A percentile compares a stretch with the other conserved stretches of the same genome.
These are phyloP conservation scores for Penicillium sp. DNA, from an alignment of 2,329 filamentous ascomycete species.

Conservation along the genomic window DNA sequence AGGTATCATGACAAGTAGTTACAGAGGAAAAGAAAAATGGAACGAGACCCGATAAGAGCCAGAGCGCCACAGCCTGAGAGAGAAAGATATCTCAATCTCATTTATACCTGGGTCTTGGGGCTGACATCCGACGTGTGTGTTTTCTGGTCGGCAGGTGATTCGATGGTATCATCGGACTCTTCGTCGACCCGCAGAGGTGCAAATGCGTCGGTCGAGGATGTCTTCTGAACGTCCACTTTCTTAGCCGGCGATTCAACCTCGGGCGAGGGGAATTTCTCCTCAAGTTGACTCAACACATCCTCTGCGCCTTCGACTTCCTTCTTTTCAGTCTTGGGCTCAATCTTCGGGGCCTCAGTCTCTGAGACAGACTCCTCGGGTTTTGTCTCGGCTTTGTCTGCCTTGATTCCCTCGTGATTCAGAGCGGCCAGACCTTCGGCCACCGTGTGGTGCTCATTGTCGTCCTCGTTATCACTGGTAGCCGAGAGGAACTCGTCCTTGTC, in stretches of 20 bases:
- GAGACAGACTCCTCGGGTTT: not conserved
- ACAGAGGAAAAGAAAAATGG: not conserved
- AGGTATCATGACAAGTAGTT: constrained; percentile 7
- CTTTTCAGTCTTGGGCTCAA: not conserved
- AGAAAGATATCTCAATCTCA: too few species aligned
- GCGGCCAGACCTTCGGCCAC: not conserved
- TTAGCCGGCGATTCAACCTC: not conserved
- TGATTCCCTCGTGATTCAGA: not conserved
- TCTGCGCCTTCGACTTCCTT: not conserved
- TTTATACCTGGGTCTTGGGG: not conserved
- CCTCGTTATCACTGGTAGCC: constrained; percentile 34
- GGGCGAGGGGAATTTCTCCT: constrained; percentile 3
- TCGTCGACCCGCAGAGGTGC: not conserved
- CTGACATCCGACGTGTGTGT: not conserved
- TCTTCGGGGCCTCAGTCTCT: not conserved
- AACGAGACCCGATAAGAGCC: not conserved
- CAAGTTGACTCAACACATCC: not conserved
- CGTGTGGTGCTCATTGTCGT: not conserved
- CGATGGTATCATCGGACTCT: constrained; percentile 1
- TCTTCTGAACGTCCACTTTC: not conserved
- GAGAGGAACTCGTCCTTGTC: constrained; percentile 50
- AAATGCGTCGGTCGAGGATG: not conserved
- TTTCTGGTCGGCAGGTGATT: not conserved
- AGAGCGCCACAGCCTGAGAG: not conserved
- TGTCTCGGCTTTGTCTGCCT: not conserved